These are phyloP conservation scores for Echria macrotheca DNA, from an alignment of 495 filamentous ascomycete species.

Conservation along the genomic window DNA sequence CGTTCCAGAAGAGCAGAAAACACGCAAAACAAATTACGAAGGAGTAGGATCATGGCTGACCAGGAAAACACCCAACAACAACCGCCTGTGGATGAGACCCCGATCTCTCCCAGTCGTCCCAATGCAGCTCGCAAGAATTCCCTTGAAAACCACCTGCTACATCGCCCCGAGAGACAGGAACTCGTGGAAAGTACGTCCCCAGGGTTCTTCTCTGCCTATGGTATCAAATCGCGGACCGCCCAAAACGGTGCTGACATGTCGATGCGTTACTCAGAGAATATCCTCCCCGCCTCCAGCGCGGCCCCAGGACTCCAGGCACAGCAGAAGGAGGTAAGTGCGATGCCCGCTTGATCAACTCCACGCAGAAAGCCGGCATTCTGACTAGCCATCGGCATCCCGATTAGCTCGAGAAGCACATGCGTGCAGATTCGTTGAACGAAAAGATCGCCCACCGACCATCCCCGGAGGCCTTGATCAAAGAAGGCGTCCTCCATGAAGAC, in stretches of 20 bases:
- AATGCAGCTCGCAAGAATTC: conserved; percentile 68
- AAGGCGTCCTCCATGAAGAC: conserved; percentile 69
- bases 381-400: background rate
- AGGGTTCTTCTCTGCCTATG: no score
- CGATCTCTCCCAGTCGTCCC: conserved; percentile 58
- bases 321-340: conserved; percentile 54
- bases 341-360: background rate
- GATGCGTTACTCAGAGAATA: conserved; percentile 52
- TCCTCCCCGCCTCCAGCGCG: conserved; percentile 69
- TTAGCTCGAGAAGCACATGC: conserved; percentile 74
- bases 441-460: conserved; percentile 70
- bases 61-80: conserved; percentile 22
- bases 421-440: conserved; percentile 74
- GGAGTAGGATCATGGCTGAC: no score
- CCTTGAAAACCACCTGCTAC: conserved; percentile 79
- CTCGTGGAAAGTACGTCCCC: conserved; percentile 68
- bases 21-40: no score
- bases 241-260: conserved; percentile 11
- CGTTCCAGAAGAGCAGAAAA: background rate
- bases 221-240: no score
- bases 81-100: conserved; percentile 44
- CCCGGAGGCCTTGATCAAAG: conserved; percentile 67
- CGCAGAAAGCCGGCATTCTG: background rate
- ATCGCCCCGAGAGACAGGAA: conserved; percentile 73
- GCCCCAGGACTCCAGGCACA: conserved; percentile 71